Percentiles rank a stretch among this genome's conserved stretches.
phyloP scores from a whole-genome alignment of 2,329 filamentous ascomycete genomes.

The Beauveria rudraprayagi region DNA sequence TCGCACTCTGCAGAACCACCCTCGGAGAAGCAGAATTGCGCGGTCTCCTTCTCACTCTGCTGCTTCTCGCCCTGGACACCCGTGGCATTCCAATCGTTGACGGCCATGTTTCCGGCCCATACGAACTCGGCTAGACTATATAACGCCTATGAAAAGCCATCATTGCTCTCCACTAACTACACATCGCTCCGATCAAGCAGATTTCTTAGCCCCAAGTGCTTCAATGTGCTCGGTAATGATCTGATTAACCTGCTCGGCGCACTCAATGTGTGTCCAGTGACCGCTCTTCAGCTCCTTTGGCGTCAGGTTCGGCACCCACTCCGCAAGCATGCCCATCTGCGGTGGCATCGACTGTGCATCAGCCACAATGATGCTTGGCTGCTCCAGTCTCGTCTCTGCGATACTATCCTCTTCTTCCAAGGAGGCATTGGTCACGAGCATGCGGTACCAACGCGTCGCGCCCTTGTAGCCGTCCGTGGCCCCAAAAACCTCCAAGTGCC shows the following conservation, averaged over 20 bases:
- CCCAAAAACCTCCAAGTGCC: conserved; percentile 19
- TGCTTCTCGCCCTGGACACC: too few species aligned
- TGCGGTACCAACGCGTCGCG: conserved; percentile 23
- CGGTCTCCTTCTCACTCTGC: too few species aligned
- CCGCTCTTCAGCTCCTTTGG: conserved; percentile 25
- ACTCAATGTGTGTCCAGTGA: conserved; percentile 29
- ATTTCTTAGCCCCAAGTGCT: not conserved
- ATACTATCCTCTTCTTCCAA: conserved; percentile 15
- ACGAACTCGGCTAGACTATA: too few species aligned
- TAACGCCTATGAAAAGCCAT: too few species aligned
- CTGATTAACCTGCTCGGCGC: conserved; percentile 16
- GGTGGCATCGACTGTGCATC: conserved; percentile 15
- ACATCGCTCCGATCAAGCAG: too few species aligned
- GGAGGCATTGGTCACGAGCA: conserved; percentile 23
- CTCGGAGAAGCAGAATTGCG: too few species aligned
- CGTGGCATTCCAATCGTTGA: too few species aligned
- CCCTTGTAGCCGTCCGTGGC: conserved; percentile 22
- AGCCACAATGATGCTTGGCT: conserved; percentile 19
- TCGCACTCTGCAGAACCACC: too few species aligned
- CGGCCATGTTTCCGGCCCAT: too few species aligned
- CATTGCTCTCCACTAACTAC: too few species aligned
- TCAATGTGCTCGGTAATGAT: conserved; percentile 17
- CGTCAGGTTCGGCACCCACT: conserved; percentile 27
- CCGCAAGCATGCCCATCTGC: conserved; percentile 19
- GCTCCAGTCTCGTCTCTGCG: conserved; percentile 13